Percentiles rank a stretch among this genome's conserved stretches.
phyloP scores from a whole-genome alignment of 2,329 filamentous ascomycete genomes.

The Alternaria solani region DNA sequence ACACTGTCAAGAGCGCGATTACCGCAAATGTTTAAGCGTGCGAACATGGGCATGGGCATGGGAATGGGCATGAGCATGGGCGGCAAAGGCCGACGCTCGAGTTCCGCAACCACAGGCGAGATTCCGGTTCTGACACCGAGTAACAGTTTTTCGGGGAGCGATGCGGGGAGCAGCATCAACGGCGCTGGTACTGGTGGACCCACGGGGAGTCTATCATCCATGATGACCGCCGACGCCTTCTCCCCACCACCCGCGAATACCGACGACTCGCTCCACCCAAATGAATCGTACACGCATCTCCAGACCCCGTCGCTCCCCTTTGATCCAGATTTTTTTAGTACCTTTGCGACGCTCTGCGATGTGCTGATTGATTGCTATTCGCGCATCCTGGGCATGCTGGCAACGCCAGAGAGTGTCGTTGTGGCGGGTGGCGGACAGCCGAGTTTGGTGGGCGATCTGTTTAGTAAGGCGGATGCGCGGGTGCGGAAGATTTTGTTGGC shows the following conservation, averaged over 20 bases:
- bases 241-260: slow-evolving; percentile 44
- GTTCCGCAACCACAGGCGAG: slow-evolving; percentile 63
- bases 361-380: slow-evolving; percentile 93
- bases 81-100: slow-evolving; percentile 58
- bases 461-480: slow-evolving; percentile 85
- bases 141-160: slow-evolving; percentile 37
- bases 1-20: slow-evolving; percentile 80
- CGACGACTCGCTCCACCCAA: slow-evolving; percentile 52
- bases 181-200: too few relatives aligned
- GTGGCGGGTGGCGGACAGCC: slow-evolving; percentile 38
- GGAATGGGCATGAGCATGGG: slow-evolving; percentile 46
- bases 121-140: slow-evolving; percentile 32
- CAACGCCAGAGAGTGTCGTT: slow-evolving; percentile 66
- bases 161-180: slow-evolving; percentile 5
- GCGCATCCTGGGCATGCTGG: slow-evolving; percentile 76
- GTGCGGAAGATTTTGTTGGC: slow-evolving; percentile 90
- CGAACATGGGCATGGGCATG: slow-evolving; percentile 47
- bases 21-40: slow-evolving; percentile 60
- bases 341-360: slow-evolving; percentile 94
- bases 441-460: slow-evolving; percentile 75
- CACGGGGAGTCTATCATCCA: too few relatives aligned
- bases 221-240: neutral
- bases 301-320: slow-evolving; percentile 94
- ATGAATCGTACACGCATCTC: slow-evolving; percentile 87
- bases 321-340: slow-evolving; percentile 96